phyloP scores from a whole-genome alignment of 371 early-diverging fungal species.

The Syncephalastrum monosporum region DNA sequence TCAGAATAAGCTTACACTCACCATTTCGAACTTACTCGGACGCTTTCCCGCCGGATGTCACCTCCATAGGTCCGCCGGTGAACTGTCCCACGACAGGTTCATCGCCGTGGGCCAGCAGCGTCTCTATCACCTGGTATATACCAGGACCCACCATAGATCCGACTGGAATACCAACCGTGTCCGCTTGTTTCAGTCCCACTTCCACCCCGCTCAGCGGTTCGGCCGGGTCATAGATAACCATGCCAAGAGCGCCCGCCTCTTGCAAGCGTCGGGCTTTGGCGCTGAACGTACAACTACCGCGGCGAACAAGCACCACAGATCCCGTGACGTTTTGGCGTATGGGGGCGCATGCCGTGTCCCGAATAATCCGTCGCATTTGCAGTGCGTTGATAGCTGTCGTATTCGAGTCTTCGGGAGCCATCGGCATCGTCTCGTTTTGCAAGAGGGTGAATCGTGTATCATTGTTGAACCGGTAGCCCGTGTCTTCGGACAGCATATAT shows the following conservation, averaged over 20 bases:
- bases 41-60: constrained; percentile 5
- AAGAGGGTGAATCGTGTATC: too few species aligned
- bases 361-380: neutral
- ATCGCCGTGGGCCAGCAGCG: neutral
- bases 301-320: constrained; percentile 14
- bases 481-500: constrained; percentile 8
- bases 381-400: too few species aligned
- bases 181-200: constrained; percentile 10
- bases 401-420: too few species aligned
- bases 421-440: too few species aligned
- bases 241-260: constrained; percentile 15
- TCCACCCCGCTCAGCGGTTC: neutral
- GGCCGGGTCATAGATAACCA: constrained; percentile 8
- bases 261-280: constrained; percentile 19
- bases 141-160: constrained; percentile 8
- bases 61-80: neutral
- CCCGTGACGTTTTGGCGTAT: constrained; percentile 16
- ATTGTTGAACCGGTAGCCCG: too few species aligned
- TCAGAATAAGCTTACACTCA: neutral
- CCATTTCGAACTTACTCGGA: constrained; percentile 10
- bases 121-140: neutral
- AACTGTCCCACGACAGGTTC: constrained; percentile 1
- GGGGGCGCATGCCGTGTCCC: constrained; percentile 8
- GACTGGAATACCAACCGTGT: constrained; percentile 14
- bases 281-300: constrained; percentile 14